phyloP scores from a whole-genome alignment of 2,329 filamentous ascomycete species.

The Colletotrichum aenigma region DNA sequence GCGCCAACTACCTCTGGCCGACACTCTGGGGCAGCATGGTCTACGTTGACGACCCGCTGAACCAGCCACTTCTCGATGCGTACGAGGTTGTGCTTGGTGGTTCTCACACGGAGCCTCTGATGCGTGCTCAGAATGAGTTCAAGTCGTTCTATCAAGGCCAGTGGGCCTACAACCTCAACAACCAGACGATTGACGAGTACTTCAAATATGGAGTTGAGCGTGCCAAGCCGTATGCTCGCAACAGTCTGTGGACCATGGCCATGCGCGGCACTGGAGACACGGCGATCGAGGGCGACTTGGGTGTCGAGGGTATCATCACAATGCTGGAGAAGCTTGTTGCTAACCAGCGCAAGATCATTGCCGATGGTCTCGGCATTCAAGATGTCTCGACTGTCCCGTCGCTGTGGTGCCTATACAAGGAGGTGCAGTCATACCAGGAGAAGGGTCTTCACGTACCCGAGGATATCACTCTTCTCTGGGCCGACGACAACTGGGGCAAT shows the following conservation, averaged over 20 bases:
- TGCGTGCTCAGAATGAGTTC: conserved; percentile 64
- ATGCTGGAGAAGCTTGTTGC: conserved; percentile 65
- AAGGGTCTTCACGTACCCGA: conserved; percentile 65
- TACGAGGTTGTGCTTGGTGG: conserved; percentile 76
- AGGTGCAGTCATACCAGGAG: conserved; percentile 73
- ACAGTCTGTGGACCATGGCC: conserved; percentile 68
- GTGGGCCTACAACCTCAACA: conserved; percentile 75
- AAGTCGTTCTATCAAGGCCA: conserved; percentile 58
- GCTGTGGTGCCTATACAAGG: conserved; percentile 77
- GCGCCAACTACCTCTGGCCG: conserved; percentile 79
- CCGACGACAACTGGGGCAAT: conserved; percentile 74
- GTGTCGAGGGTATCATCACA: conserved; percentile 58
- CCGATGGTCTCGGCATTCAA: conserved; percentile 55
- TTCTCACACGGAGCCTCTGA: conserved; percentile 76
- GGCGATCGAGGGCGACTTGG: conserved; percentile 55
- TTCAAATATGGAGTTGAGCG: conserved; percentile 70
- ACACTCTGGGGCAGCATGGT: conserved; percentile 75
- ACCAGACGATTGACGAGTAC: conserved; percentile 69
- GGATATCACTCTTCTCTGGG: conserved; percentile 70
- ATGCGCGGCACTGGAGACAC: conserved; percentile 76
- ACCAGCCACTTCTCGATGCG: conserved; percentile 73
- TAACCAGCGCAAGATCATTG: conserved; percentile 63
- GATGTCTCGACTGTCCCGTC: conserved; percentile 63
- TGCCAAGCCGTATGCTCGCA: conserved; percentile 68
- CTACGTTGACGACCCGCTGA: conserved; percentile 71